These are phyloP conservation scores for Scorias spongiosa DNA, from an alignment of 2,329 filamentous ascomycete species.

Conservation along the genomic window DNA sequence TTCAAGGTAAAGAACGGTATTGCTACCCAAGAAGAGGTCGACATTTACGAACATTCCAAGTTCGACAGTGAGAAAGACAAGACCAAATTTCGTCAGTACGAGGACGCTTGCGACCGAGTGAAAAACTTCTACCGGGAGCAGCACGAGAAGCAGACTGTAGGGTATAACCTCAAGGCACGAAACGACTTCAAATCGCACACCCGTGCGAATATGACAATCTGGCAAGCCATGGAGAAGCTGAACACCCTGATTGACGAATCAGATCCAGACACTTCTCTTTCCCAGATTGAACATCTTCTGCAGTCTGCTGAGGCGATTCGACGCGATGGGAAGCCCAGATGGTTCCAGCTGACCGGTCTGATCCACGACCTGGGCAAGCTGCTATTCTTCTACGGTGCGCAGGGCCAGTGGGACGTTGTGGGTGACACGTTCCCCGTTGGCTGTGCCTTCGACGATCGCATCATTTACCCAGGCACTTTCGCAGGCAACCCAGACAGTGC, in stretches of 20 bases:
- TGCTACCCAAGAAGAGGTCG: conserved; percentile 28
- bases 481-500: conserved; percentile 56
- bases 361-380: conserved; percentile 72
- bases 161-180: conserved; percentile 72
- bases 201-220: conserved; percentile 66
- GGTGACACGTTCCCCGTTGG: conserved; percentile 74
- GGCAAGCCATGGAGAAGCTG: conserved; percentile 85
- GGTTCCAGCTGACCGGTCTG: conserved; percentile 66
- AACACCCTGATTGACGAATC: conserved; percentile 83
- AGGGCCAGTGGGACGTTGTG: conserved; percentile 87
- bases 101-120: conserved; percentile 67
- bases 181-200: conserved; percentile 52
- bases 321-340: conserved; percentile 65
- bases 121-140: conserved; percentile 72
- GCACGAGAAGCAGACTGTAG: conserved; percentile 57
- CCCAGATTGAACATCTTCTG: conserved; percentile 78
- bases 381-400: conserved; percentile 65
- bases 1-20: conserved; percentile 34
- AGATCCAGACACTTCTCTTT: conserved; percentile 75
- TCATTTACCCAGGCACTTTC: conserved; percentile 73
- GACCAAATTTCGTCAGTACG: conserved; percentile 66
- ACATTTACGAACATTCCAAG: conserved; percentile 43
- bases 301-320: conserved; percentile 83
- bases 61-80: conserved; percentile 69
- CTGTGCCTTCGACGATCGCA: conserved; percentile 56